Conservation (phyloP, 805 yeast genomes). For the Metschnikowia arizonensis region DNA sequence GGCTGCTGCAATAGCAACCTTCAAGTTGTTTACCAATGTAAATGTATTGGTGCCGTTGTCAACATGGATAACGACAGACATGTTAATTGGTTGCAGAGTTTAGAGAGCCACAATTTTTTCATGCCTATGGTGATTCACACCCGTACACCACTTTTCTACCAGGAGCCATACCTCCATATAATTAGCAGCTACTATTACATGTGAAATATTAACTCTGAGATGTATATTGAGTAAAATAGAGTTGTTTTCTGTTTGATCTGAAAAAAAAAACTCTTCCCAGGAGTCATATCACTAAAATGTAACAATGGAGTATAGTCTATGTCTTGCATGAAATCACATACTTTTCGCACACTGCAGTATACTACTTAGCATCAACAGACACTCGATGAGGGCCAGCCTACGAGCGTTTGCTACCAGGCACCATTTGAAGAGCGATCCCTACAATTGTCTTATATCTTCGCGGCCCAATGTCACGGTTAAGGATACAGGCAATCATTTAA, state of each 20-base stretch:
- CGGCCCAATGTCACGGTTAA: not conserved
- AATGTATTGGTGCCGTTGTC: constrained; percentile 17
- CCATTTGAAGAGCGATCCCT: constrained; percentile 8
- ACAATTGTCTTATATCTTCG: constrained; percentile 13
- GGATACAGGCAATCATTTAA: not conserved
- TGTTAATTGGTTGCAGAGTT: not conserved
- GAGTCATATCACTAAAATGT: too few relatives aligned
- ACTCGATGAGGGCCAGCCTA: not conserved
- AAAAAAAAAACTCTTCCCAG: too few relatives aligned
- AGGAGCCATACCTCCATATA: not conserved
- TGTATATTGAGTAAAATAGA: too few relatives aligned
- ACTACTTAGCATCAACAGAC: not conserved
- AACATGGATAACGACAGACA: constrained; percentile 16
- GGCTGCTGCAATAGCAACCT: constrained; percentile 23
- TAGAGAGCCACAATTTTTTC: not conserved
- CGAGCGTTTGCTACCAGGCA: not conserved
- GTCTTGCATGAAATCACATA: not conserved
- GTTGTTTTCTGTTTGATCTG: too few relatives aligned
- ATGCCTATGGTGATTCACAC: constrained; percentile 4
- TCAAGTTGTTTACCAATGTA: constrained; percentile 25
- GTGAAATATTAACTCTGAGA: too few relatives aligned
- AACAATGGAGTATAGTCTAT: too few relatives aligned
- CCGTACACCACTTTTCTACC: constrained; percentile 6
- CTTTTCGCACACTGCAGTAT: not conserved
- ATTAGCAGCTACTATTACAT: too few relatives aligned